Base-by-base conservation (phyloP, 2,329 filamentous ascomycete genomes). In the Aureobasidium lini region DNA sequence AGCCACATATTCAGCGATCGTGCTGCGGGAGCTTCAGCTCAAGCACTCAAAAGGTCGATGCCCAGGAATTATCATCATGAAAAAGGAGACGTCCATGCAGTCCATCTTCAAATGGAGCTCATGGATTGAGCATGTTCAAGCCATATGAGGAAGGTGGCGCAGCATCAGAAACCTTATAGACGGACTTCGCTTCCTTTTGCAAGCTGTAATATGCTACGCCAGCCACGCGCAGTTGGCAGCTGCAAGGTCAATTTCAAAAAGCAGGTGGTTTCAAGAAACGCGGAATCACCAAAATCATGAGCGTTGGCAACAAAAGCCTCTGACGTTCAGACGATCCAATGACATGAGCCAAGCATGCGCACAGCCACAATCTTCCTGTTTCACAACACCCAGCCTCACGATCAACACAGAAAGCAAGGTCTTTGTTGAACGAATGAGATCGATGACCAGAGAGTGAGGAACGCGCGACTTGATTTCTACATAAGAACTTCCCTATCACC, bases 361-460 rank as follows among this genome's bases (percentile, higher is more conserved):
- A 52, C 34, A 52, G 48, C 48, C 48, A 52, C 48, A 31, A 28
- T 16, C 18, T 52, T 31, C 23, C 48, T 39, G 48, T 40, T 52
- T 40, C 23, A 39, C 48, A 31, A 29, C 32, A n/a, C 48, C 23
- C 18, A 52, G 48, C 48, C 48, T 52, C 36, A 52, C 36, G 48
- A 52, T 52, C 48, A 52, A 52, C 48, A 52, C 23, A 16, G 8
- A 28, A 52, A 52, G 23, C 34, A 39, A 50, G 48, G 48, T 52
- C 48, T 16, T 40, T 52, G 11, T n/a, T 31, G 4, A 16, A 52
- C 7, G 29, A 16, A 40, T 39, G 40, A 50, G 34, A 31, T 36
- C 34, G 48, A 36, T 52, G 48, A 9, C 15, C 48, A 23, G 34
- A 52, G 34, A 31, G 28, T 39, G 23, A 52, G 28, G 40, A n/a